phyloP scores from a whole-genome alignment of 108 stramenopile genomes.

The Cylindrotheca closterium region DNA sequence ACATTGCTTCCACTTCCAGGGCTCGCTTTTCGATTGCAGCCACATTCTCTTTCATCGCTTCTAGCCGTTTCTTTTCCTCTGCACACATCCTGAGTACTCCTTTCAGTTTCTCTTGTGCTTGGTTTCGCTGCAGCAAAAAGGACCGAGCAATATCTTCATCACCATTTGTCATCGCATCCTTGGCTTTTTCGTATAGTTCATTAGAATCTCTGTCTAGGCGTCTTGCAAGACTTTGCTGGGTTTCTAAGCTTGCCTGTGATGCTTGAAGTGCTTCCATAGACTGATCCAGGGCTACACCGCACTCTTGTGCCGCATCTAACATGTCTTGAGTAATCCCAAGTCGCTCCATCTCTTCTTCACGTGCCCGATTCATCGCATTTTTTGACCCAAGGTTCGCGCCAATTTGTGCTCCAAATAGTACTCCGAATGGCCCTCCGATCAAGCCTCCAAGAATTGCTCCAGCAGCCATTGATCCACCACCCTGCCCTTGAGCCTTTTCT shows the following conservation, averaged over 20 bases:
- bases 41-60: slow-evolving; percentile 68
- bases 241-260: slow-evolving; percentile 59
- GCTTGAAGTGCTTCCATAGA: slow-evolving; percentile 65
- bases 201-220: slow-evolving; percentile 53
- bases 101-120: slow-evolving; percentile 64
- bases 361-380: slow-evolving; percentile 56
- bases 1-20: slow-evolving; percentile 64
- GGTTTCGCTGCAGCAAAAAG: slow-evolving; percentile 56
- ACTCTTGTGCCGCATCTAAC: slow-evolving; percentile 69
- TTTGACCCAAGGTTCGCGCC: slow-evolving; percentile 58
- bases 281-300: slow-evolving; percentile 59
- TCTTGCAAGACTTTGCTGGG: slow-evolving; percentile 65
- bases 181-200: slow-evolving; percentile 67
- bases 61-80: slow-evolving; percentile 62
- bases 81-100: slow-evolving; percentile 51
- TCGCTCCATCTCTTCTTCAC: slow-evolving; percentile 74
- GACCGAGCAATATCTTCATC: slow-evolving; percentile 65
- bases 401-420: slow-evolving; percentile 78
- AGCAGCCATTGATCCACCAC: slow-evolving; percentile 59
- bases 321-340: slow-evolving; percentile 75
- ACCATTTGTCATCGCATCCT: slow-evolving; percentile 47
- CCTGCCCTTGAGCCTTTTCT: slow-evolving; percentile 17
- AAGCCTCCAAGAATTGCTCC: slow-evolving; percentile 80
- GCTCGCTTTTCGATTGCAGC: slow-evolving; percentile 65
- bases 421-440: slow-evolving; percentile 77